Percentiles rank a stretch among this genome's conserved stretches.
phyloP scores from a whole-genome alignment of 805 yeast species.

The Deakozyma indianensis region DNA sequence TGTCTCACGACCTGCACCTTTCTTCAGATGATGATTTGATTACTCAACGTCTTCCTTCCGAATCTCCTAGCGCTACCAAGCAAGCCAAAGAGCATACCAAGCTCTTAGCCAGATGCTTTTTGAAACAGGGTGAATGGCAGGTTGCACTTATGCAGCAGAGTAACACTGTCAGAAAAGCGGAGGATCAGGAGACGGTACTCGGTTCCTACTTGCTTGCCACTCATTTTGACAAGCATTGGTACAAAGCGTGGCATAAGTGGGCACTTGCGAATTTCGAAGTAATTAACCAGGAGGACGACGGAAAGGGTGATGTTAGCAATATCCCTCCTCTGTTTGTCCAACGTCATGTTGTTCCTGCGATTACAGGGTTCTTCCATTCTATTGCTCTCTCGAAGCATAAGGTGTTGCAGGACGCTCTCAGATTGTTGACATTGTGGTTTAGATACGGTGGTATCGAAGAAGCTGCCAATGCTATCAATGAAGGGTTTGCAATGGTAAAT shows the following conservation, averaged over 20 bases:
- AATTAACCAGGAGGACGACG: conserved; percentile 40
- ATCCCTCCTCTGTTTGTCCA: conserved; percentile 35
- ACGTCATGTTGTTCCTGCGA: conserved; percentile 89
- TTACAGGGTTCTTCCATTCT: conserved; percentile 89
- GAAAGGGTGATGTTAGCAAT: conserved; percentile 18
- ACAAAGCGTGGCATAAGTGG: conserved; percentile 99
- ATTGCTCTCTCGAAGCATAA: conserved; percentile 75
- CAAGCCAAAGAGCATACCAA: conserved; percentile 61
- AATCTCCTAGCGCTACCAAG: conserved; percentile 39
- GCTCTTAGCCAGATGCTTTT: conserved; percentile 80
- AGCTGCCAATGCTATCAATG: conserved; percentile 79
- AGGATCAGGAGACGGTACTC: conserved; percentile 63
- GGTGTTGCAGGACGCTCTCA: conserved; percentile 82
- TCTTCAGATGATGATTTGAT: conserved; percentile 69
- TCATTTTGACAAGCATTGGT: conserved; percentile 86
- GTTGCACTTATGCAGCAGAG: conserved; percentile 54
- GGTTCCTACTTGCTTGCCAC: conserved; percentile 91
- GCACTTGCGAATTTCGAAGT: conserved; percentile 96
- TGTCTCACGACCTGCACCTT: conserved; percentile 79
- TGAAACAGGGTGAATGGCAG: conserved; percentile 98
- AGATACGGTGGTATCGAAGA: conserved; percentile 88
- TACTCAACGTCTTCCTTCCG: conserved; percentile 69
- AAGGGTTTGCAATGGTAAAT: conserved; percentile 79
- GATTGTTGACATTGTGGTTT: conserved; percentile 89
- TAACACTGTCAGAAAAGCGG: conserved; percentile 21